A percentile compares a stretch with the other conserved stretches of the same genome.
Evolutionary conservation across 176 grass and related monocot genomes (phyloP).

Genomic region (Rhynchospora pubera): DNA sequence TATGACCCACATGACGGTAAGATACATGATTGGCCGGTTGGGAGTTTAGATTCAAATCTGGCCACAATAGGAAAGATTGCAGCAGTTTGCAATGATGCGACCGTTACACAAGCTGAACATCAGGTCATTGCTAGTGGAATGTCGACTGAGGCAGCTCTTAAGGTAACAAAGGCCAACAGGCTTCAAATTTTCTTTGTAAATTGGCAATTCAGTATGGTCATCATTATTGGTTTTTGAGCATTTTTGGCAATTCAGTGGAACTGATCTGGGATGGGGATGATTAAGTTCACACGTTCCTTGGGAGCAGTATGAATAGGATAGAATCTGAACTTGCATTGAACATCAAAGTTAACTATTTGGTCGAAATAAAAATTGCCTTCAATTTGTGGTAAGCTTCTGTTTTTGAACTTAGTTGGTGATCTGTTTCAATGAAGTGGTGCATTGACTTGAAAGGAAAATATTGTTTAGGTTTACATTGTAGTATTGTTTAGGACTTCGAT

Average conservation of each 20-base stretch:
- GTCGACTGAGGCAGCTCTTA: conserved; percentile 81
- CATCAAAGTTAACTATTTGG: too few relatives aligned
- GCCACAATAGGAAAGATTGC: conserved; percentile 78
- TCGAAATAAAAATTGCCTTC: background rate
- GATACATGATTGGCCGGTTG: conserved; percentile 52
- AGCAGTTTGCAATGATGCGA: conserved; percentile 81
- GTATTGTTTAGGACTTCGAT: background rate
- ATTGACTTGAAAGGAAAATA: background rate
- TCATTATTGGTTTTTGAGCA: background rate
- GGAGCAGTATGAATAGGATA: background rate
- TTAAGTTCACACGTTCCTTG: background rate
- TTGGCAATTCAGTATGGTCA: background rate
- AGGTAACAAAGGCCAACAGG: conserved; percentile 39
- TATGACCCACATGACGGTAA: conserved; percentile 72
- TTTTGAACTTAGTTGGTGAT: too few relatives aligned
- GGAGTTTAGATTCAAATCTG: conserved; percentile 67
- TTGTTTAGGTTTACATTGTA: background rate
- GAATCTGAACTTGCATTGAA: background rate
- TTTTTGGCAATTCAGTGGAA: background rate
- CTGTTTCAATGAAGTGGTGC: too few relatives aligned
- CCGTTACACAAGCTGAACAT: conserved; percentile 42
- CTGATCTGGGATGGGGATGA: background rate
- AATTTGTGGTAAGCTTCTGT: background rate
- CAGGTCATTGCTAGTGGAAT: conserved; percentile 80
- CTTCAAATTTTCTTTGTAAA: background rate